Evolutionary conservation across 306 rosid genomes (phyloP), one percentile per base, ranked within the genome.

Genomic region (Vicia villosa): DNA sequence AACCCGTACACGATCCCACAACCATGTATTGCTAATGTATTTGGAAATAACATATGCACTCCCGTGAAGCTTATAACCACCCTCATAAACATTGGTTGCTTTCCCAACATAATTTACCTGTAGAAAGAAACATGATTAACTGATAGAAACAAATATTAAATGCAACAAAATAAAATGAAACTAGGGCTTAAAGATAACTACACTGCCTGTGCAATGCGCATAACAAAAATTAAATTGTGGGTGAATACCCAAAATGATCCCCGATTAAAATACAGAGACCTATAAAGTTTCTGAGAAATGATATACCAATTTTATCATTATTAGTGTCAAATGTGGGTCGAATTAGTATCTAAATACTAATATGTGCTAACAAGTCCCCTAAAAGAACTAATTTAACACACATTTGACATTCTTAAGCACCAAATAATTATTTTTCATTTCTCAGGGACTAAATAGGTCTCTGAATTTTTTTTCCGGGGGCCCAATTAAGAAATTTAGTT

Each of bases 1-100:
- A 56, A 94, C 99, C 69, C 99, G 83, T 34, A 94, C 96, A 63
- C 95, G 99, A 67, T 94, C 99, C 99, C 99, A 91, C 79, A 94
- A 78, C 99, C 99, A 91, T 38, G 99, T 86, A 80, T 91, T 91
- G 77, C 96, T 79, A 46, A 94, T 89, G 86, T 84, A 67, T 79
- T 94, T 94, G 20, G 96, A 86, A 80, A 94, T 87, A 67, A 94
- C 99, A 86, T 94, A 83, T 5, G 97, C 95, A 79, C 97, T 94
- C 59, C 99, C 97, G 68, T 77, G 78, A 55, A 94, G 95, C 80
- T 81, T 73, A 77, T 94, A 94, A 62, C 99, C 97, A 37, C 83
- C 74, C 61, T 91, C 70, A 34, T 87, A 91, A 19, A 91, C 57
- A 78, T 91, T 94, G 49, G 88, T 87, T 63, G 97, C 97, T 79